Evolutionary conservation across 345 rosid genomes (phyloP).

Genomic region (Zanthoxylum bungeanum): DNA sequence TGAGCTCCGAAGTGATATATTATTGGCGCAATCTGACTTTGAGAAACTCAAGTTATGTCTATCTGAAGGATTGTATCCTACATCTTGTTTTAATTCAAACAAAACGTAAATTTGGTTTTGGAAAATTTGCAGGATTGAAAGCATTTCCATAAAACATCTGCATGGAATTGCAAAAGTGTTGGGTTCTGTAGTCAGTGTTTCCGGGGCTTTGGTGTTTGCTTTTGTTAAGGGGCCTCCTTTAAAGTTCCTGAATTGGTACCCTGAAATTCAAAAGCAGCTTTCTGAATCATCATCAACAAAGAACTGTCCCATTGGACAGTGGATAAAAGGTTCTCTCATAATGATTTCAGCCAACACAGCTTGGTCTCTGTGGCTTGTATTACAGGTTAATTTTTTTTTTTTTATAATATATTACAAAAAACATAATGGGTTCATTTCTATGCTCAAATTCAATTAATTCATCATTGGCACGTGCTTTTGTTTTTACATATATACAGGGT

Average conservation of each 20-base stretch:
- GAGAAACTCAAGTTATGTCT: too few relatives aligned
- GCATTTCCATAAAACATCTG: slow-evolving; percentile 19
- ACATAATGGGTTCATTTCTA: neutral
- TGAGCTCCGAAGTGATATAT: too few relatives aligned
- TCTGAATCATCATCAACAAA: slow-evolving; percentile 31
- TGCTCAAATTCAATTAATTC: neutral
- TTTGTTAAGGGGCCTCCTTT: too few relatives aligned
- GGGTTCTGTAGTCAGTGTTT: slow-evolving; percentile 53
- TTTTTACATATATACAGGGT: slow-evolving; percentile 28
- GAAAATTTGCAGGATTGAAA: slow-evolving; percentile 39
- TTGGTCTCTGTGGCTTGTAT: slow-evolving; percentile 80
- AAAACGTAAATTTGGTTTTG: neutral
- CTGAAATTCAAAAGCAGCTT: too few relatives aligned
- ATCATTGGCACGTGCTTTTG: neutral
- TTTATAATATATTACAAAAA: too few relatives aligned
- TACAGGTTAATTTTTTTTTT: slow-evolving; percentile 51
- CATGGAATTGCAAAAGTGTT: slow-evolving; percentile 68
- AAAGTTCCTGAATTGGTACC: too few relatives aligned
- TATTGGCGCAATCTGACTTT: too few relatives aligned
- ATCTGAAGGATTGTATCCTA: too few relatives aligned
- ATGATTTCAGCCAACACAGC: slow-evolving; percentile 69
- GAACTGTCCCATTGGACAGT: slow-evolving; percentile 20
- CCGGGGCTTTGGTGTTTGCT: too few relatives aligned
- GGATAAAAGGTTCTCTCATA: slow-evolving; percentile 67
- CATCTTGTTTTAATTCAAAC: too few relatives aligned